phyloP scores from a whole-genome alignment of 192 early-diverging fungal species.

The Chytriomyces sp. region DNA sequence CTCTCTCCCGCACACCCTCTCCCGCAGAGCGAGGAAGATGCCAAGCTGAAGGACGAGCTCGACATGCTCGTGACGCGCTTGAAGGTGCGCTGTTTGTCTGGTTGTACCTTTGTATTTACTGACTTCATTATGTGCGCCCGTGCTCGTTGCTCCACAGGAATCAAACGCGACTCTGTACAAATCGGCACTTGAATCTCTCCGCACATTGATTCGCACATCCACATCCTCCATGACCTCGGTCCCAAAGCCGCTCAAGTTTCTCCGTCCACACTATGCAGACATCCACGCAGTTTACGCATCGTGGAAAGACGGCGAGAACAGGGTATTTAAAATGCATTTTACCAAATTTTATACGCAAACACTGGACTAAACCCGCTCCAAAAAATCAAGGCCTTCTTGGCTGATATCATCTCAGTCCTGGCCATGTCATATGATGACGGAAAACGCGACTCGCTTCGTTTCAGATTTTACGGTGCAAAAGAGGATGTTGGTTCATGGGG shows the following conservation, averaged over 20 bases:
- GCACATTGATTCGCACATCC: constrained; percentile 88
- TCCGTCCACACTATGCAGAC: constrained; percentile 82
- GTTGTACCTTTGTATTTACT: background rate
- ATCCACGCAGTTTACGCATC: constrained; percentile 70
- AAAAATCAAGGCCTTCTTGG: constrained; percentile 72
- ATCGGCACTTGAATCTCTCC: constrained; percentile 85
- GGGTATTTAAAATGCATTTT: constrained; percentile 52
- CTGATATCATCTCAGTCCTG: constrained; percentile 95
- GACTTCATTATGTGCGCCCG: background rate
- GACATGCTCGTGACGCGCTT: constrained; percentile 94
- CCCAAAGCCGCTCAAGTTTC: constrained; percentile 96
- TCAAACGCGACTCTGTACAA: constrained; percentile 75
- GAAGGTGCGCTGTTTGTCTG: constrained; percentile 60
- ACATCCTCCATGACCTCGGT: constrained; percentile 99
- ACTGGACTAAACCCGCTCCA: background rate
- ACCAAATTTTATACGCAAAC: background rate
- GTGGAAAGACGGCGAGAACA: constrained; percentile 80
- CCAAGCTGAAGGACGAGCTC: constrained; percentile 88
- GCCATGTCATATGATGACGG: constrained; percentile 96
- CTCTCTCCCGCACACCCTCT: background rate
- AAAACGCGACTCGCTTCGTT: constrained; percentile 83
- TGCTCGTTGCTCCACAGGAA: constrained; percentile 54
- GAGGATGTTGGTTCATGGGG: constrained; percentile 91
- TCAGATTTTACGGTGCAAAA: constrained; percentile 79
- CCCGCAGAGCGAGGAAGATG: constrained; percentile 93